Percentiles rank a stretch among this genome's conserved stretches.
phyloP scores from a whole-genome alignment of 1,284 basidiomycete genomes.

The Cryptococcus sp. region DNA sequence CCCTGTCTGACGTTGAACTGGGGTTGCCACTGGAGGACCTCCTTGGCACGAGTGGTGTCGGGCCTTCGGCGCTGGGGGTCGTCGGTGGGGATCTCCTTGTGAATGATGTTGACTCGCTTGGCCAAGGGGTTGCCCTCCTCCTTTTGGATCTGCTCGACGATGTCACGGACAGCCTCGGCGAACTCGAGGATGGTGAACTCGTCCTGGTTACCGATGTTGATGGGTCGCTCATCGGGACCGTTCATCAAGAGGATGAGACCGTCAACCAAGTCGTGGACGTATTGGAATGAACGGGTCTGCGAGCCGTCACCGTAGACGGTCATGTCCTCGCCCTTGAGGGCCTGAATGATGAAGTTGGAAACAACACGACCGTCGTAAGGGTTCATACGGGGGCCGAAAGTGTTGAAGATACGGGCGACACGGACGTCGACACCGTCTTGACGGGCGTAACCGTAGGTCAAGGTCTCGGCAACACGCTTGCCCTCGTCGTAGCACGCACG shows the following conservation, averaged over 20 bases:
- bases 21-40: conserved; percentile 88
- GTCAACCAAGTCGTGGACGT: conserved; percentile 62
- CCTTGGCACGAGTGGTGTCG: conserved; percentile 86
- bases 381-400: conserved; percentile 69
- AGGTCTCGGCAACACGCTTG: conserved; percentile 90
- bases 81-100: conserved; percentile 85
- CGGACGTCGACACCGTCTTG: conserved; percentile 94
- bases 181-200: conserved; percentile 93
- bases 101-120: conserved; percentile 70
- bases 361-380: conserved; percentile 95
- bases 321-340: conserved; percentile 90
- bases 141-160: conserved; percentile 83
- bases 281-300: conserved; percentile 96
- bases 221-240: conserved; percentile 82
- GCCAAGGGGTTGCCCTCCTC: conserved; percentile 67
- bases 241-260: conserved; percentile 87
- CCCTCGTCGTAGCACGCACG: conserved; percentile 99
- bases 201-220: conserved; percentile 91
- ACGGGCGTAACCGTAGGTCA: conserved; percentile 91
- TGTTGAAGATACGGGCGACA: conserved; percentile 93
- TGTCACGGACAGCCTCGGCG: conserved; percentile 81
- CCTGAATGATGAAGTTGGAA: conserved; percentile 97
- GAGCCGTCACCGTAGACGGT: conserved; percentile 95
- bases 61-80: conserved; percentile 93
- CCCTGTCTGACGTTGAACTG: conserved; percentile 61